Percentiles rank a stretch among this genome's conserved stretches.
These are phyloP conservation scores for Boletus albobrunnescens DNA, from an alignment of 1,284 basidiomycete genomes.

Conservation along the genomic window DNA sequence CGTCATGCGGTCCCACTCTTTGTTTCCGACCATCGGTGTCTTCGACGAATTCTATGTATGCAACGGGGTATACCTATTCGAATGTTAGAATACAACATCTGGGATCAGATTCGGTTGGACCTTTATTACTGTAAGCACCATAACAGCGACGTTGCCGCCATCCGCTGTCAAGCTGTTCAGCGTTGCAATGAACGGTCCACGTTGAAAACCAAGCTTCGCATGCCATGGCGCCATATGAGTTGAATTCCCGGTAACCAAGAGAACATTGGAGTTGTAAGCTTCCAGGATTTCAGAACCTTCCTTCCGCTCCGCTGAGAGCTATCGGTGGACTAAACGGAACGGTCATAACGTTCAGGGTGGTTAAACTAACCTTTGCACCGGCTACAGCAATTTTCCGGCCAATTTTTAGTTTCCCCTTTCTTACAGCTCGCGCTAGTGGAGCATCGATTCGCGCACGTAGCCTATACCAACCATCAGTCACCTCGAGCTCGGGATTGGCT, in stretches of 20 bases:
- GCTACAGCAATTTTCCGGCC: conserved; percentile 83
- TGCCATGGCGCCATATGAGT: conserved; percentile 87
- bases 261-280: conserved; percentile 65
- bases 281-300: conserved; percentile 84
- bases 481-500: conserved; percentile 61
- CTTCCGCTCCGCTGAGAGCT: conserved; percentile 69
- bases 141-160: conserved; percentile 73
- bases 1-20: conserved; percentile 59
- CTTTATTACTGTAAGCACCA: conserved; percentile 77
- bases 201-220: conserved; percentile 75
- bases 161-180: conserved; percentile 78
- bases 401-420: conserved; percentile 60
- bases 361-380: conserved; percentile 67
- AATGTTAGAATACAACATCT: conserved; percentile 9
- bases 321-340: conserved; percentile 3
- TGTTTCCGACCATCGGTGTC: conserved; percentile 51
- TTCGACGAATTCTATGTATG: conserved; percentile 57
- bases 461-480: conserved; percentile 96
- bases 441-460: conserved; percentile 76
- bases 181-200: conserved; percentile 63
- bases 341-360: background rate
- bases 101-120: conserved; percentile 36
- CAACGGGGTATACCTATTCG: conserved; percentile 55
- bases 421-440: conserved; percentile 67
- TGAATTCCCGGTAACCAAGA: conserved; percentile 80